Base-by-base conservation (phyloP, 2,329 filamentous ascomycete genomes). In the Massarina eburnea region DNA sequence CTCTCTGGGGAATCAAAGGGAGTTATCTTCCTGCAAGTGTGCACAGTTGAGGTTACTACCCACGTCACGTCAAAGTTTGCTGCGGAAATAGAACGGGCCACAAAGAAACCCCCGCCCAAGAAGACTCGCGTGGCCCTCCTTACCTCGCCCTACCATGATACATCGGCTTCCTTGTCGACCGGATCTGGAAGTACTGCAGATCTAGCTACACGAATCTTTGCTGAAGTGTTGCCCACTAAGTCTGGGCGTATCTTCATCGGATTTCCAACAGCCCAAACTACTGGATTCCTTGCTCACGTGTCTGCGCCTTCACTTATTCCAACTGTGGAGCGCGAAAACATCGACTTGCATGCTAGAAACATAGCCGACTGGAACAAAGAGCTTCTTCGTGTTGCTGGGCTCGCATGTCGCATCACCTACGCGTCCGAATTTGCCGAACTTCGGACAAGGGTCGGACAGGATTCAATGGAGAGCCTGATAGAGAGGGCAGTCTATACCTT, bases 211-310 rank as follows among this genome's bases (percentile, higher is more conserved):
- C 89, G 96, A 63, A 84, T 99, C 7, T 96, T 99, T 68, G 82
- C 88, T 1, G 94, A 91, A 1, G 91, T 99, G 1, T 73, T 97
- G 4, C 94, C 94, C 2, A 90, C 82, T 46, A 95, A 91, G 68
- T 88, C 89, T 58, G 94, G 94, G 6, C 85, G 89, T 42, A 88
- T 99, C 43, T 99, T 97, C 62, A 99, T 99, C 62, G 94, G 94
- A 0, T 99, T 99, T 64, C 92, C 94, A 3, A 99, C 94, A 1
- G 91, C 92, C 57, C 94, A 99, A 73, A 99, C 94, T 0, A 99
- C 95, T 0, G 94, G 92, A 43, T 84, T 92, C 21, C 88, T 92
- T 14, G 88, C 95, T 66, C 94, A 99, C 68, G 88, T 99, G 22
- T 97, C 92, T 10, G 94, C 94, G 0, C 94, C 91, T 1, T 96